These are phyloP conservation scores for Lipomyces sp. DNA, from an alignment of 805 yeast genomes.

Conservation along the genomic window DNA sequence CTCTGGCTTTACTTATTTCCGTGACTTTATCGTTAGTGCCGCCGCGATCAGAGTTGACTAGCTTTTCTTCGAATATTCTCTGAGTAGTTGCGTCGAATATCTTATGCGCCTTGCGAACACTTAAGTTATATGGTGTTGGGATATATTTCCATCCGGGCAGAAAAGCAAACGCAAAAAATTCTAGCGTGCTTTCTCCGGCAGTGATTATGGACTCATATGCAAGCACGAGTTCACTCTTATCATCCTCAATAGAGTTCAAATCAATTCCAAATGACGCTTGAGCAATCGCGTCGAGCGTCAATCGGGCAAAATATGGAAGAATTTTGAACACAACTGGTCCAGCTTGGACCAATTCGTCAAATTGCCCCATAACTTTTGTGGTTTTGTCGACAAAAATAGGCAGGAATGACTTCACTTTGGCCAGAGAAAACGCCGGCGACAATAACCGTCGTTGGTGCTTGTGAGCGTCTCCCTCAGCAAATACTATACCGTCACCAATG, in stretches of 20 bases:
- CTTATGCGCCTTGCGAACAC: conserved; percentile 11
- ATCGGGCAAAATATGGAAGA: conserved; percentile 16
- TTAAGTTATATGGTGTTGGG: conserved; percentile 17
- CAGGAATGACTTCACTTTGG: conserved; percentile 25
- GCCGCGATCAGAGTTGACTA: no score
- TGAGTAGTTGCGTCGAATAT: background rate
- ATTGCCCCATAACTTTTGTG: background rate
- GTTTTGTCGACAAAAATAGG: conserved; percentile 23
- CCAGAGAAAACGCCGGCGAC: conserved; percentile 26
- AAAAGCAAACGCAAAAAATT: conserved; percentile 10
- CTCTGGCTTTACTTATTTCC: conserved; percentile 7
- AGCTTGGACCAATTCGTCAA: conserved; percentile 12
- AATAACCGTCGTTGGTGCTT: conserved; percentile 21
- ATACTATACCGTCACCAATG: conserved; percentile 30
- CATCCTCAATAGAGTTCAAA: conserved; percentile 25
- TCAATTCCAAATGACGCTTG: conserved; percentile 25
- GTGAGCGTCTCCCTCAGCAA: conserved; percentile 32
- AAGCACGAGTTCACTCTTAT: conserved; percentile 16
- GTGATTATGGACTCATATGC: conserved; percentile 17
- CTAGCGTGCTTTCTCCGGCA: background rate
- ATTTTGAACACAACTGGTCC: conserved; percentile 14
- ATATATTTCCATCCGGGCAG: conserved; percentile 28
- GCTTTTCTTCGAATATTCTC: conserved; percentile 5
- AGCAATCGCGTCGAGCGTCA: conserved; percentile 32
- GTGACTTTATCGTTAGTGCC: background rate